Percentiles rank a stretch among this genome's conserved stretches.
phyloP scores from a whole-genome alignment of 1,284 basidiomycete species.

The Prillingera fragicola region DNA sequence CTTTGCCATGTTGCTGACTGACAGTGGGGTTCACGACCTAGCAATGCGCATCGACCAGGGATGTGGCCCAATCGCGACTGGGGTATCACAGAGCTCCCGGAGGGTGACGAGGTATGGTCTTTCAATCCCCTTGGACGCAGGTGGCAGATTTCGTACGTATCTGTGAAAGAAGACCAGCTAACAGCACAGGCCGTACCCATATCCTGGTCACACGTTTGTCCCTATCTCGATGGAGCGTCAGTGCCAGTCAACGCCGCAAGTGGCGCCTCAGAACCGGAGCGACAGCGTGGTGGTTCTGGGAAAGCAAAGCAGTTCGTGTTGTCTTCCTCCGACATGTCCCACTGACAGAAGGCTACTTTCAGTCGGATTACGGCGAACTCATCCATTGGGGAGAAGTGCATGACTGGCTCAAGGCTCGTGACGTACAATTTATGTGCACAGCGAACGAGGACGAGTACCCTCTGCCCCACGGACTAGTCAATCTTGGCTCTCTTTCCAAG shows the following conservation, averaged over 20 bases:
- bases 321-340: not conserved
- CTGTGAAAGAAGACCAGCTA: no score
- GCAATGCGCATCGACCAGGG: not conserved
- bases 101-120: constrained; percentile 5
- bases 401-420: not conserved
- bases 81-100: not conserved
- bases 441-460: not conserved
- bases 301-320: not conserved
- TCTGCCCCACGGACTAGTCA: not conserved
- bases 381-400: not conserved
- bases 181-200: constrained; percentile 13
- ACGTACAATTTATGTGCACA: not conserved
- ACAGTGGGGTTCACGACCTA: constrained; percentile 2
- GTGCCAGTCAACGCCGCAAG: not conserved
- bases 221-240: not conserved
- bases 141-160: constrained; percentile 3
- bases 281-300: constrained; percentile 2
- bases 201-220: constrained; percentile 14
- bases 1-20: not conserved
- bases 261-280: not conserved
- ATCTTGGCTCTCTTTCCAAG: not conserved
- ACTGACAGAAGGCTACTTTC: not conserved
- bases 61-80: not conserved
- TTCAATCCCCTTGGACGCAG: constrained; percentile 5
- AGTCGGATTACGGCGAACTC: not conserved